Evolutionary conservation across 2,329 filamentous ascomycete genomes (phyloP).

Genomic region (Exophiala spinifera): DNA sequence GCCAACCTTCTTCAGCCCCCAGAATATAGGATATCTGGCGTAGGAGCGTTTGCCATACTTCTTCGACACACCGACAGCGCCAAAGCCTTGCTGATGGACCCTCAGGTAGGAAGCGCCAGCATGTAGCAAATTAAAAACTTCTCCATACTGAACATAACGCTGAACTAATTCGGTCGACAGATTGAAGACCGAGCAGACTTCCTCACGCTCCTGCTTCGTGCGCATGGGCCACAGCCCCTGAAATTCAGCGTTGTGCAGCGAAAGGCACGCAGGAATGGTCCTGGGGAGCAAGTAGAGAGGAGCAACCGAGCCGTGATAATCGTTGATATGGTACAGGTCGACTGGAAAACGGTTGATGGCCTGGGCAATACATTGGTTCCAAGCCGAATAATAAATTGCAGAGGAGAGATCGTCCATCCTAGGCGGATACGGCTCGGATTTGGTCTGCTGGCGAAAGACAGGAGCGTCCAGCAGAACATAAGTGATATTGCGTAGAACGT

Average conservation of each 20-base stretch:
- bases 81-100: slow-evolving; percentile 65
- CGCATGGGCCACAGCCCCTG: slow-evolving; percentile 68
- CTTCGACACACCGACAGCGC: slow-evolving; percentile 65
- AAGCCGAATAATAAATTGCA: slow-evolving; percentile 66
- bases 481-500: slow-evolving; percentile 62
- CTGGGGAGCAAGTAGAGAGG: slow-evolving; percentile 63
- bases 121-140: slow-evolving; percentile 67
- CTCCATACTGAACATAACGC: slow-evolving; percentile 65
- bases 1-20: slow-evolving; percentile 62
- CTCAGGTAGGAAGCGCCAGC: slow-evolving; percentile 65
- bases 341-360: slow-evolving; percentile 60
- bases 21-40: slow-evolving; percentile 67
- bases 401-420: slow-evolving; percentile 68
- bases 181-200: slow-evolving; percentile 65
- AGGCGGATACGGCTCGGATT: slow-evolving; percentile 62
- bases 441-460: slow-evolving; percentile 63
- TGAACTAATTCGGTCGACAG: slow-evolving; percentile 55
- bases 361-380: slow-evolving; percentile 68
- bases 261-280: slow-evolving; percentile 61
- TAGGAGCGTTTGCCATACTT: slow-evolving; percentile 67
- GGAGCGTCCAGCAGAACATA: slow-evolving; percentile 66
- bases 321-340: slow-evolving; percentile 65
- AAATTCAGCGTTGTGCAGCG: slow-evolving; percentile 67
- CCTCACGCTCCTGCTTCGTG: slow-evolving; percentile 57
- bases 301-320: slow-evolving; percentile 62